A percentile compares a stretch with the other conserved stretches of the same genome.
phyloP scores from a whole-genome alignment of 2,329 filamentous ascomycete species.

The Alternaria gaisen region DNA sequence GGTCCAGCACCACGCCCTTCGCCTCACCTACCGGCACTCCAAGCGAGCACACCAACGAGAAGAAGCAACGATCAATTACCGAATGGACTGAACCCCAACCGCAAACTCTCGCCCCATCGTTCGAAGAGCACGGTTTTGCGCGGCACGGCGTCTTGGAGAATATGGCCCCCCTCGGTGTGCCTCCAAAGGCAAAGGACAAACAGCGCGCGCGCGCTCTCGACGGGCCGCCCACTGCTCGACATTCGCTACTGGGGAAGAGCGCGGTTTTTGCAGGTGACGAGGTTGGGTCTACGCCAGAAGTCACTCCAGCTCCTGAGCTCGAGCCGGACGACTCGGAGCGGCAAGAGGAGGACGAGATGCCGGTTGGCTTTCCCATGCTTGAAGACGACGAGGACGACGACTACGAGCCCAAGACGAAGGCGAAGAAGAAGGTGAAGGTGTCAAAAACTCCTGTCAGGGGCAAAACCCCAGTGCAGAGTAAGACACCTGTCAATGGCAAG shows the following conservation, averaged over 20 bases:
- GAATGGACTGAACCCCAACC: conserved; percentile 67
- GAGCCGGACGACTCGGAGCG: conserved; percentile 52
- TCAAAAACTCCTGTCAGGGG: conserved; percentile 49
- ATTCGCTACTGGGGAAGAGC: conserved; percentile 54
- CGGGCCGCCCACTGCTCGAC: conserved; percentile 43
- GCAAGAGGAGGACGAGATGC: conserved; percentile 49
- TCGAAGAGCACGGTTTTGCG: conserved; percentile 77
- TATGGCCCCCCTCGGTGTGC: conserved; percentile 82
- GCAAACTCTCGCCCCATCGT: conserved; percentile 69
- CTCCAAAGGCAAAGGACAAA: conserved; percentile 71
- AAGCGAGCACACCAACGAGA: conserved; percentile 40
- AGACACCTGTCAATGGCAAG: conserved; percentile 39
- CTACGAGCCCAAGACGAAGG: conserved; percentile 50
- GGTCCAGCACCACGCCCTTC: conserved; percentile 49
- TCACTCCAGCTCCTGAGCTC: conserved; percentile 52
- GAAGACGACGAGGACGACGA: conserved; percentile 59
- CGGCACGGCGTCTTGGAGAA: conserved; percentile 79
- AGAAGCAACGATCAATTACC: conserved; percentile 52
- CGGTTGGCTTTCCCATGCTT: conserved; percentile 40
- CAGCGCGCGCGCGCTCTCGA: conserved; percentile 60
- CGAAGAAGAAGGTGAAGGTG: conserved; percentile 44
- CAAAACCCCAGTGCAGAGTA: conserved; percentile 44
- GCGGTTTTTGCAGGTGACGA: conserved; percentile 50
- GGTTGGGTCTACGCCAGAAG: conserved; percentile 57
- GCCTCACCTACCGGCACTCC: conserved; percentile 42